phyloP scores from a whole-genome alignment of 139 green algal genomes.

The Raphidocelis subcapitata region DNA sequence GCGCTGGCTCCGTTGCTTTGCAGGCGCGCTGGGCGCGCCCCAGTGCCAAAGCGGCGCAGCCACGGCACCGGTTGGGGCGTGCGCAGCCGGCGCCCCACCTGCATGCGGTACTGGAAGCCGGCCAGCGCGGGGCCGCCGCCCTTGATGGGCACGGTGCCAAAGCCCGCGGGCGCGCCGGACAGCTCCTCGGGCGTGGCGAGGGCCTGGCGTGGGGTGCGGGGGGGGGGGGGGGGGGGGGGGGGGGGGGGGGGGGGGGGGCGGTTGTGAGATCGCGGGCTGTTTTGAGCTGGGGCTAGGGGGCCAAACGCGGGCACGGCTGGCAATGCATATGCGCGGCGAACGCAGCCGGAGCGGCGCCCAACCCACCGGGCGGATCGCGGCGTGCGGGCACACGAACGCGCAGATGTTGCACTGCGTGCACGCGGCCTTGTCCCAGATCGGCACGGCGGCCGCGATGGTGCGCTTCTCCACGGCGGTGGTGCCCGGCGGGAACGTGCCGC shows the following conservation, averaged over 20 bases:
- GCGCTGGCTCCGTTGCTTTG: too few relatives aligned
- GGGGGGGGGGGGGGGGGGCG: too few relatives aligned
- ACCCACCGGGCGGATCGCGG: conserved; percentile 55
- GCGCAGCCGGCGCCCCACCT: conserved; percentile 19
- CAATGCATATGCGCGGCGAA: too few relatives aligned
- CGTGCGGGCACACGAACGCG: conserved; percentile 66
- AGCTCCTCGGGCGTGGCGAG: conserved; percentile 43
- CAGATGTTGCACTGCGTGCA: conserved; percentile 72
- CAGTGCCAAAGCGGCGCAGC: too few relatives aligned
- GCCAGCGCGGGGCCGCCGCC: conserved; percentile 28
- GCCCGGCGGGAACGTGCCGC: conserved; percentile 48
- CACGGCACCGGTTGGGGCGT: too few relatives aligned
- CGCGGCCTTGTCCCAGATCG: conserved; percentile 41
- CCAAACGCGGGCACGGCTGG: too few relatives aligned
- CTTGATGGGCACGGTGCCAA: conserved; percentile 35
- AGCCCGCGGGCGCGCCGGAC: conserved; percentile 31
- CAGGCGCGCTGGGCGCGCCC: too few relatives aligned
- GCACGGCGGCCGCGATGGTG: conserved; percentile 45
- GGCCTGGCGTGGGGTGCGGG: neutral
- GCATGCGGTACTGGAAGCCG: conserved; percentile 53
- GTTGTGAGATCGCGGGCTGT: too few relatives aligned
- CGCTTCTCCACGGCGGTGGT: conserved; percentile 52
- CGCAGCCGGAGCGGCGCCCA: too few relatives aligned
- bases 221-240: too few relatives aligned
- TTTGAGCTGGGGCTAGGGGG: too few relatives aligned